Evolutionary conservation across 2,329 filamentous ascomycete species (phyloP).

Genomic region (Colletotrichum orchidophilum): DNA sequence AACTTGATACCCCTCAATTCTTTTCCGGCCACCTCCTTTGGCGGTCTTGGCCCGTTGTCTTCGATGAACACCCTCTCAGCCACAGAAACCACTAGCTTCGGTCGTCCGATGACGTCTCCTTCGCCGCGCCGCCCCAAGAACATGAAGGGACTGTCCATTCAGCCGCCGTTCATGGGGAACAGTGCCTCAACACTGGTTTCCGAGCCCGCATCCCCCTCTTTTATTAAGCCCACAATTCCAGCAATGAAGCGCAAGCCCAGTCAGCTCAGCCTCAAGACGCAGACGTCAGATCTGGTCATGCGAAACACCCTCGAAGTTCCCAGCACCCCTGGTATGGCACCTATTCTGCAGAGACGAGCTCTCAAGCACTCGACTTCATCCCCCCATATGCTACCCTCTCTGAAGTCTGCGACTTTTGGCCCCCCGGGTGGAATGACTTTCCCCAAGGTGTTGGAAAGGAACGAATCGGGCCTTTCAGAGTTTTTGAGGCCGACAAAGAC

Average conservation of each 20-base stretch:
- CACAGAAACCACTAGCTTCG: slow-evolving; percentile 49
- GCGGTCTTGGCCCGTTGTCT: slow-evolving; percentile 45
- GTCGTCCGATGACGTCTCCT: slow-evolving; percentile 73
- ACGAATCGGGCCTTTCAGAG: slow-evolving; percentile 68
- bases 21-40: slow-evolving; percentile 70
- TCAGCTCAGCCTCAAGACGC: slow-evolving; percentile 80
- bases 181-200: slow-evolving; percentile 59
- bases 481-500: slow-evolving; percentile 63
- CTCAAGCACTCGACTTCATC: slow-evolving; percentile 75
- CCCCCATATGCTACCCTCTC: slow-evolving; percentile 70
- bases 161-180: slow-evolving; percentile 64
- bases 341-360: slow-evolving; percentile 69
- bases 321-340: slow-evolving; percentile 63
- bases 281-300: slow-evolving; percentile 65
- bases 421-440: slow-evolving; percentile 72
- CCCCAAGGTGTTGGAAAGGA: slow-evolving; percentile 67
- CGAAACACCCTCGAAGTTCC: slow-evolving; percentile 63
- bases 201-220: slow-evolving; percentile 77
- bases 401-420: slow-evolving; percentile 68
- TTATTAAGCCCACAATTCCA: slow-evolving; percentile 82
- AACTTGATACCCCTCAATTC: slow-evolving; percentile 77
- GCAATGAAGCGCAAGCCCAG: slow-evolving; percentile 79
- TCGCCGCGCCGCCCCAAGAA: slow-evolving; percentile 80
- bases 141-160: slow-evolving; percentile 85
- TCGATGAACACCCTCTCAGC: slow-evolving; percentile 59